Evolutionary conservation across 768 basidiomycete species (phyloP).

Genomic region (Mrakia frigida): DNA sequence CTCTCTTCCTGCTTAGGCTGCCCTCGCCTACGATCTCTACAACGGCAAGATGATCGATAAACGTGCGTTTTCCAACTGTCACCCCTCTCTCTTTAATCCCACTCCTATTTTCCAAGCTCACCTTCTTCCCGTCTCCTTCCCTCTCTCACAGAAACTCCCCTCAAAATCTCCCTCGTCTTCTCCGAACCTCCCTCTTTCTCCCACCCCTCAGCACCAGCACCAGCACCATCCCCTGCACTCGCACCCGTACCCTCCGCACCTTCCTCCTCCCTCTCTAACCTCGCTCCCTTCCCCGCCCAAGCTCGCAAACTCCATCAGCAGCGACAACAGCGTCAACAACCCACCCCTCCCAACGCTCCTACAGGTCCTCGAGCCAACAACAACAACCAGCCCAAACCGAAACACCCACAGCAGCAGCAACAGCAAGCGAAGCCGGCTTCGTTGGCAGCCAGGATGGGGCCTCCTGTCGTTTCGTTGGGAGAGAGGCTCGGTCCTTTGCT

Average conservation of each 20-base stretch:
- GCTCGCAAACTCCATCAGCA: constrained; percentile 8
- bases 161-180: neutral
- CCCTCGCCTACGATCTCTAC: neutral
- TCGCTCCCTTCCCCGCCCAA: constrained; percentile 4
- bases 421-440: neutral
- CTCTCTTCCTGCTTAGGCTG: neutral
- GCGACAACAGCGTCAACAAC: neutral
- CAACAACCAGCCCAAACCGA: no score
- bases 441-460: neutral
- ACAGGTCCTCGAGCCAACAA: no score
- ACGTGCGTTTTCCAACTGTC: neutral
- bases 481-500: neutral
- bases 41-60: constrained; percentile 18
- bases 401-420: neutral
- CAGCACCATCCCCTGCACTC: no score
- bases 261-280: neutral
- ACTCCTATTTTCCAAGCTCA: neutral
- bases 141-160: neutral
- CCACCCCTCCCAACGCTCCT: neutral
- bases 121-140: neutral
- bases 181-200: neutral
- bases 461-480: neutral
- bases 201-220: no score
- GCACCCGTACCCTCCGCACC: neutral
- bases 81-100: no score